These are phyloP conservation scores for Funneliformis caledonium DNA, from an alignment of 371 early-diverging fungal genomes.

Conservation along the genomic window DNA sequence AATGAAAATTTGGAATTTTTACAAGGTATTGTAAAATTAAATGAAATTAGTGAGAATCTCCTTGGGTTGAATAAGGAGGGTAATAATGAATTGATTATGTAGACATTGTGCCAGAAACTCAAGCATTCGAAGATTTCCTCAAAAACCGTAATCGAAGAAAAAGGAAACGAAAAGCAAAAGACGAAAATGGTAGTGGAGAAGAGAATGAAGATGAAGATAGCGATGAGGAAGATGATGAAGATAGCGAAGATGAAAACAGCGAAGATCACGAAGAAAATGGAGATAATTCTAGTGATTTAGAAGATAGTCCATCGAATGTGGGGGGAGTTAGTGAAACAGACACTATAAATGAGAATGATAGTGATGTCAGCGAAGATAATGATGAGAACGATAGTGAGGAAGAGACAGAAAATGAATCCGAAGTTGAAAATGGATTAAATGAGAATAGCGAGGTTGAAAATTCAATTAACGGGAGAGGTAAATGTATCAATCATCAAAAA, in stretches of 20 bases:
- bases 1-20: conserved; percentile 20
- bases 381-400: background rate
- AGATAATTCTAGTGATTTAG: background rate
- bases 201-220: background rate
- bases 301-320: background rate
- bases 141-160: background rate
- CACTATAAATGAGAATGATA: background rate
- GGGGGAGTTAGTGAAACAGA: background rate
- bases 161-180: background rate
- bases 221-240: background rate
- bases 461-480: background rate
- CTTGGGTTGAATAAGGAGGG: background rate
- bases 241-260: background rate
- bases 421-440: conserved; percentile 17
- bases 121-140: background rate
- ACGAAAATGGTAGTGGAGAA: background rate
- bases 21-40: conserved; percentile 5
- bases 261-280: conserved; percentile 15
- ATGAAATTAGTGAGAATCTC: background rate
- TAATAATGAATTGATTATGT: background rate
- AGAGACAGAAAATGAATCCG: background rate
- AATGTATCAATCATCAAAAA: background rate
- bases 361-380: background rate
- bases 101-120: conserved; percentile 4
- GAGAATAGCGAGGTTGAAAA: conserved; percentile 12